Evolutionary conservation across 768 basidiomycete species (phyloP), one percentile per base, ranked within the genome.

Genomic region (Calocybe gangraenosa): DNA sequence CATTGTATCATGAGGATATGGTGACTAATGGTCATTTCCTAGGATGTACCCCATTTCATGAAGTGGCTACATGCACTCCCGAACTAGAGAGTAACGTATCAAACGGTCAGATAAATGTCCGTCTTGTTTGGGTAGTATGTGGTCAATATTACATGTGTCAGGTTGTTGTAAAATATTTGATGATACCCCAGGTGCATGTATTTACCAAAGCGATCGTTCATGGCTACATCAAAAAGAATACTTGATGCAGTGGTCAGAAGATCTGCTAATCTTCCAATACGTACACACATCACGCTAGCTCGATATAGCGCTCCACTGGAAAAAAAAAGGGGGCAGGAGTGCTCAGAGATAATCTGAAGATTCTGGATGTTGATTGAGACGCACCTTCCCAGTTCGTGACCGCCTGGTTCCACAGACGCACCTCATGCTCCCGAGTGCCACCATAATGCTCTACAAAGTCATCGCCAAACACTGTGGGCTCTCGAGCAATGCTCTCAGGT

Each of bases 301-400:
- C 89, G n/a, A 92, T 72, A 59, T 92, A 92, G 47, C 89, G 78
- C 56, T 90, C 88, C 54, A 91, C 88, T 91, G 46, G 37, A 49
- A 19, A n/a, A 40, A 49, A 19, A n/a, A 40, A 38, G 42, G 35
- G 37, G 31, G 55, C 25, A 43, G 49, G 51, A 40, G 46, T 40
- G 50, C 42, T 21, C 8, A 37, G 14, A n/a, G 28, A 28, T n/a
- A 11, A 17, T 20, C 44, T 22, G 36, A 30, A 40, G 45, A 6
- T 4, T 35, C 38, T 39, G 28, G 15, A 32, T 7, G 13, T 19
- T 20, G 34, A 30, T 17, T n/a, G 31, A 36, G 15, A 54, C 81
- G 55, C 56, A 91, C 92, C 79, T 78, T 95, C 94, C 93, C 91
- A 97, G 61, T 79, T 85, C 9, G 94, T 96, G 31, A 95, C 92